These are phyloP conservation scores for Cordyceps cateniannulata DNA, from an alignment of 2,329 filamentous ascomycete genomes.

Conservation along the genomic window DNA sequence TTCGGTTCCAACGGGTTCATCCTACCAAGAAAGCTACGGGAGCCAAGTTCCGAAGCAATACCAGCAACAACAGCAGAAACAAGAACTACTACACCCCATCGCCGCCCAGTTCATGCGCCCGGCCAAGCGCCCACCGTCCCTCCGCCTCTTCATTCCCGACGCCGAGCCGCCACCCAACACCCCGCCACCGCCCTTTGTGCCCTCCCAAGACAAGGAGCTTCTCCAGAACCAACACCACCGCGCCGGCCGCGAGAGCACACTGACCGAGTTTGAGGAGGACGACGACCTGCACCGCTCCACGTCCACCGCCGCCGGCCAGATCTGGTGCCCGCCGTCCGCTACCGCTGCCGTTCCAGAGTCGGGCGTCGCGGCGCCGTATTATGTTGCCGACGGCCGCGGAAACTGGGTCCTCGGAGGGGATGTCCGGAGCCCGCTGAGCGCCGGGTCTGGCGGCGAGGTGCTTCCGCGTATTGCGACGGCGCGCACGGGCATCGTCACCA, in stretches of 20 bases:
- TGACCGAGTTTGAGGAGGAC: conserved; percentile 49
- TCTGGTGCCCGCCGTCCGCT: conserved; percentile 46
- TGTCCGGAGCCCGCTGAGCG: conserved; percentile 19
- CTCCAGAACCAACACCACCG: background rate
- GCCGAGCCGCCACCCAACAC: conserved; percentile 3
- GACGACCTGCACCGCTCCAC: conserved; percentile 31
- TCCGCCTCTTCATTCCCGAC: conserved; percentile 10
- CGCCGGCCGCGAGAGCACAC: conserved; percentile 33
- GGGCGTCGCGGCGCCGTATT: conserved; percentile 24
- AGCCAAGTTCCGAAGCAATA: conserved; percentile 13
- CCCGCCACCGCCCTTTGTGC: conserved; percentile 4
- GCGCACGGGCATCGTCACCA: background rate
- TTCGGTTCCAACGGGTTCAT: background rate
- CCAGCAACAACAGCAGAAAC: background rate
- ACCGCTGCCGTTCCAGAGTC: conserved; percentile 23
- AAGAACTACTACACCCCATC: background rate
- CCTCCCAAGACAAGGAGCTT: conserved; percentile 11
- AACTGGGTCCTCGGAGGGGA: conserved; percentile 45
- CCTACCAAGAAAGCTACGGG: background rate
- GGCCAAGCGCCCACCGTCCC: background rate
- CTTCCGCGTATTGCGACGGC: conserved; percentile 4
- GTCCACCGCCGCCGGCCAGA: conserved; percentile 31
- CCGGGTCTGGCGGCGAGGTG: background rate
- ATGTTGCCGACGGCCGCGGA: conserved; percentile 45
- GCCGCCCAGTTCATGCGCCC: conserved; percentile 15